These are phyloP conservation scores for Synchytrium microbalum DNA, from an alignment of 371 early-diverging fungal genomes.

Conservation along the genomic window DNA sequence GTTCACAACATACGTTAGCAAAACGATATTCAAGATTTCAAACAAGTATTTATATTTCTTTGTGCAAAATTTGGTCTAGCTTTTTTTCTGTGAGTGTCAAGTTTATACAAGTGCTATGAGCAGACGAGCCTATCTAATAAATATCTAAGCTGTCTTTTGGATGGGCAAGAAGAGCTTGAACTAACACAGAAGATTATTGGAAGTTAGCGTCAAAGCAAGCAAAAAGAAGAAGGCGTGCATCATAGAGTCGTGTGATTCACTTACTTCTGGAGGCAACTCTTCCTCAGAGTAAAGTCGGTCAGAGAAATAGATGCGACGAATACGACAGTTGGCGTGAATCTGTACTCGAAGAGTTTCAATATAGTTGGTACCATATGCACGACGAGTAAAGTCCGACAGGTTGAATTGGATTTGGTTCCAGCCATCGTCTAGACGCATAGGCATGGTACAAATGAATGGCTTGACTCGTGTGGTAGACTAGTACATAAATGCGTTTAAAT, in stretches of 20 bases:
- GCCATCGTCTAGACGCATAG: slow-evolving; percentile 86
- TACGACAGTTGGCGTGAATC: slow-evolving; percentile 84
- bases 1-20: too few relatives aligned
- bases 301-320: slow-evolving; percentile 84
- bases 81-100: too few relatives aligned
- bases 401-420: slow-evolving; percentile 94
- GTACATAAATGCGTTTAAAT: background rate
- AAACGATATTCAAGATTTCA: too few relatives aligned
- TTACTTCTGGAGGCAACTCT: slow-evolving; percentile 87
- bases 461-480: slow-evolving; percentile 72
- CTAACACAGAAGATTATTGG: background rate
- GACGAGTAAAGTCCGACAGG: slow-evolving; percentile 73
- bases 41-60: too few relatives aligned
- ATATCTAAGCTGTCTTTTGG: slow-evolving; percentile 42
- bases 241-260: background rate
- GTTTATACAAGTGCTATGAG: too few relatives aligned
- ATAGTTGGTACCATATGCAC: slow-evolving; percentile 84
- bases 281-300: slow-evolving; percentile 85
- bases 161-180: slow-evolving; percentile 61
- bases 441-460: slow-evolving; percentile 86
- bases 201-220: background rate
- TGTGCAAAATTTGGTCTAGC: too few relatives aligned
- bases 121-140: too few relatives aligned
- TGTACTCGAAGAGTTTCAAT: slow-evolving; percentile 80
- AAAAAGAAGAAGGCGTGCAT: background rate